Base-by-base conservation (phyloP, 1,284 basidiomycete species). In the Irpex sp. region DNA sequence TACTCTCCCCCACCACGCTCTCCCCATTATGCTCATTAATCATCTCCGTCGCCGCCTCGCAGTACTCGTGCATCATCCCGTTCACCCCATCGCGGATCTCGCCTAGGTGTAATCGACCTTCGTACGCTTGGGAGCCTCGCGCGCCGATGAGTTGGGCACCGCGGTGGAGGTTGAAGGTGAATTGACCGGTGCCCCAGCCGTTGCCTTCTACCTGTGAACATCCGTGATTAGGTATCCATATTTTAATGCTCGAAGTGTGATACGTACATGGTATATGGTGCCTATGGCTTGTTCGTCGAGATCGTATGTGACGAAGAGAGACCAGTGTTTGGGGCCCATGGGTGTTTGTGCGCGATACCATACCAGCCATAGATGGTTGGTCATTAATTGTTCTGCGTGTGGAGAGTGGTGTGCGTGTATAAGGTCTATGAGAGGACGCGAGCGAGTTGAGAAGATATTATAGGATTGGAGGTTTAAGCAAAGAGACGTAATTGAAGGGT, bases 291-390 rank as follows among this genome's bases (percentile, higher is more conserved):
- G 63, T 48, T 68, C 67, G 61, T 68, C 67, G 44, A 64, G 64
- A 36, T 68, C 65, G 58, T 66, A 68, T 9, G 67, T 68, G 44
- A 68, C 66, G 60, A 68, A 68, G 5, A 68, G 59, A 26, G 67
- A 65, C 65, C 67, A 68, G 57, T 68, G 67, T 48, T 68, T 68
- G 9, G 67, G 67, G 6, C 63, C 64, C 58, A 62, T 17, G n/a
- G 67, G 64, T 51, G 57, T 64, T 31, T 66, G 63, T 7, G 65
- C 63, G 37, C 67, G 67, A 54, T 66, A 68, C 67, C 65, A 68
- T 17, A 68, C 67, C 62, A 68, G 65, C 67, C 67, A 68, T 52
- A 66, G 62, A 49, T 65, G 62, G 67, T 66, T 68, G 59, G 65
- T 66, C 65, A 66, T 68, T 34, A 13, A 54, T 36, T 47, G 21